Percentiles rank a stretch among this genome's conserved stretches.
Evolutionary conservation across 768 basidiomycete genomes (phyloP).

Genomic region (Auriscalpium vulgare): DNA sequence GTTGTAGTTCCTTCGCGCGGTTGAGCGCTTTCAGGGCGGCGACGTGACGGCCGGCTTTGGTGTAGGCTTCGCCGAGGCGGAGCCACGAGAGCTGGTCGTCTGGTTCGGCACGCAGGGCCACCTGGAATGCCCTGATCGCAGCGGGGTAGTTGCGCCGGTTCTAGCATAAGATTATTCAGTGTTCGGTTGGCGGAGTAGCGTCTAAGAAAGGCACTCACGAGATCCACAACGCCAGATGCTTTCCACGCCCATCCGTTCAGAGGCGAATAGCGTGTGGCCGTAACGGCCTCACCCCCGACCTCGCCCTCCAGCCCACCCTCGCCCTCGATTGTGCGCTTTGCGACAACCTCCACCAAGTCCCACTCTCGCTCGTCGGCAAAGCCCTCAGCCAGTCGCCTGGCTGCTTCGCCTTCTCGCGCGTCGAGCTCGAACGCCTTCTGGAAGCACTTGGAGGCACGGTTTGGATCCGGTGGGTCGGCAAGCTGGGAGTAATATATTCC

Average conservation of each 20-base stretch:
- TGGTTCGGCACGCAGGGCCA: constrained; percentile 72
- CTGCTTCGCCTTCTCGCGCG: constrained; percentile 79
- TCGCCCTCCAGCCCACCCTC: constrained; percentile 65
- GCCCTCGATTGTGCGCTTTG: constrained; percentile 85
- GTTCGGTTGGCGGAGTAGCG: not conserved
- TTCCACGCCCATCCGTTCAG: constrained; percentile 98
- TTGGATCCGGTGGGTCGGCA: constrained; percentile 65
- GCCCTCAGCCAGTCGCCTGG: constrained; percentile 72
- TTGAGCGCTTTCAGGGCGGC: constrained; percentile 85
- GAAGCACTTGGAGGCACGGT: constrained; percentile 89
- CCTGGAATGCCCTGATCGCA: constrained; percentile 79
- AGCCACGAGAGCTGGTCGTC: constrained; percentile 83
- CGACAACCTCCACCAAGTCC: constrained; percentile 94
- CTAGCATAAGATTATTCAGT: constrained; percentile 28
- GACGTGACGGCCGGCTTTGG: constrained; percentile 76
- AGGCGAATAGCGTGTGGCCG: constrained; percentile 49
- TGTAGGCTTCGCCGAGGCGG: constrained; percentile 87
- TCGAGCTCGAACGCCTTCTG: constrained; percentile 98
- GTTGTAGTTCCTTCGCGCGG: constrained; percentile 64
- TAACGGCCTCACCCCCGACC: constrained; percentile 19
- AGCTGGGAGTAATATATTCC: constrained; percentile 82
- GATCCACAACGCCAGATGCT: constrained; percentile 83
- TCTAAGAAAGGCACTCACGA: constrained; percentile 42
- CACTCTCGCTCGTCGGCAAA: constrained; percentile 93
- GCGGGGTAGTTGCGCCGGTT: constrained; percentile 57